phyloP scores from a whole-genome alignment of 352 stramenopile species.

The Blastocystis hominis region DNA sequence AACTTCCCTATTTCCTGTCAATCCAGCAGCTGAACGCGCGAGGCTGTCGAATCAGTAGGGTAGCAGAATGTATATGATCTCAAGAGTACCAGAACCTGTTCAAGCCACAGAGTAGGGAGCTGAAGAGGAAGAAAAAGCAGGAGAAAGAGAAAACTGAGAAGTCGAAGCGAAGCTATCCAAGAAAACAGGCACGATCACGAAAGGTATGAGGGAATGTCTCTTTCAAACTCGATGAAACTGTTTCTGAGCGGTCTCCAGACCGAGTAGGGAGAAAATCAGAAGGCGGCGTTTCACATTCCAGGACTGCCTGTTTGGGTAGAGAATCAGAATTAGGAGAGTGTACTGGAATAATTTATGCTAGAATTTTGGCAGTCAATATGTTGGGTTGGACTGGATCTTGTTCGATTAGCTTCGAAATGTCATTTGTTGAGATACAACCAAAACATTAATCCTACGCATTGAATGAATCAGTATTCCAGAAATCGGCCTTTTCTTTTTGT shows the following conservation, averaged over 20 bases:
- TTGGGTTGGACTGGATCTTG: too few species aligned
- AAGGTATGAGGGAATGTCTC: background rate
- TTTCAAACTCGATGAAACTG: too few species aligned
- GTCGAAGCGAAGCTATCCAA: background rate
- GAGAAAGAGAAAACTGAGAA: background rate
- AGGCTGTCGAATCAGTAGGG: background rate
- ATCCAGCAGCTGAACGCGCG: background rate
- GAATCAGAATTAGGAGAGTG: too few species aligned
- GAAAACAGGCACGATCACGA: background rate
- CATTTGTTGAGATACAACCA: background rate
- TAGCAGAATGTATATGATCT: background rate
- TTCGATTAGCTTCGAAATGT: background rate
- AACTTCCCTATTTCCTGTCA: constrained; percentile 34
- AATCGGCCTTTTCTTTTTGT: background rate
- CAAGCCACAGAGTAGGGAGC: background rate
- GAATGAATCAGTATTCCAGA: background rate
- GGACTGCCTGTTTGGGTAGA: too few species aligned
- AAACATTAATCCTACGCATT: background rate
- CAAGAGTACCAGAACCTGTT: constrained; percentile 40
- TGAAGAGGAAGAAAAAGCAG: background rate
- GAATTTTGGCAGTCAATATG: too few species aligned
- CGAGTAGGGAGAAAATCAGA: too few species aligned
- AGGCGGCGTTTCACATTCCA: too few species aligned
- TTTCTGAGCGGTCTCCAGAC: too few species aligned
- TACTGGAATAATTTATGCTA: too few species aligned